Percentiles rank a stretch among this genome's conserved stretches.
Conservation (phyloP, 345 rosid species). For the Salix suchowensis region DNA sequence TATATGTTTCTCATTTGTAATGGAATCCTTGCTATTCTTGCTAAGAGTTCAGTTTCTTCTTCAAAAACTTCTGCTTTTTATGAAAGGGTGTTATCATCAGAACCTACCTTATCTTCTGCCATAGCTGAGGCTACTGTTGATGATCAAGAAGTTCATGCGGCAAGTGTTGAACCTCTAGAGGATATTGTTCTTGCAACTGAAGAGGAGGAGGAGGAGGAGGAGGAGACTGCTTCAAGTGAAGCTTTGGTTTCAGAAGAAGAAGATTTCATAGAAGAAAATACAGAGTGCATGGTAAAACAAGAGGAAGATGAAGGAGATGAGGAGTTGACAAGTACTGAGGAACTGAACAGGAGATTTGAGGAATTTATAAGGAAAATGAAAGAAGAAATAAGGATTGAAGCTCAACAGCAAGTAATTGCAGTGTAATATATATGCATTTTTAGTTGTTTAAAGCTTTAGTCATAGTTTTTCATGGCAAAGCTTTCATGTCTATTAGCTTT, state of each 20-base stretch:
- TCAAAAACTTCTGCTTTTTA: conserved; percentile 4
- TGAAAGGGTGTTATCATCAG: not conserved
- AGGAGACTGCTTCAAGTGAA: not conserved
- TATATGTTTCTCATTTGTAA: conserved; percentile 54
- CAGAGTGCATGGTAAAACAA: not conserved
- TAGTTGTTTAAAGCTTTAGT: not conserved
- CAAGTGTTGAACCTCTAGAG: not conserved
- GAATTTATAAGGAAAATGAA: conserved; percentile 69
- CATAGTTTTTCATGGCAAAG: not conserved
- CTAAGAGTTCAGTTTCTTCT: conserved; percentile 15
- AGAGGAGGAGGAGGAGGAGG: not conserved
- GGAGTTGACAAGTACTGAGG: conserved; percentile 33
- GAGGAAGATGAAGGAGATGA: conserved; percentile 21
- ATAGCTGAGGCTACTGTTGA: not conserved
- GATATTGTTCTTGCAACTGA: not conserved
- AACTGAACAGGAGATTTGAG: conserved; percentile 47
- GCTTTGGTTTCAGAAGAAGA: conserved; percentile 11
- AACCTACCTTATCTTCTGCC: not conserved
- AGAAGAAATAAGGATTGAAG: conserved; percentile 53
- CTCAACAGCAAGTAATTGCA: conserved; percentile 31
- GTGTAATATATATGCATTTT: conserved; percentile 14
- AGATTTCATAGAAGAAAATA: not conserved
- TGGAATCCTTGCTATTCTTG: conserved; percentile 53
- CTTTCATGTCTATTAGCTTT: no score
- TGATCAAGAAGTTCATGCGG: no score